Percentiles rank a stretch among this genome's conserved stretches.
Conservation (phyloP, 2,329 filamentous ascomycete species). For the Aureobasidium melanogenum region DNA sequence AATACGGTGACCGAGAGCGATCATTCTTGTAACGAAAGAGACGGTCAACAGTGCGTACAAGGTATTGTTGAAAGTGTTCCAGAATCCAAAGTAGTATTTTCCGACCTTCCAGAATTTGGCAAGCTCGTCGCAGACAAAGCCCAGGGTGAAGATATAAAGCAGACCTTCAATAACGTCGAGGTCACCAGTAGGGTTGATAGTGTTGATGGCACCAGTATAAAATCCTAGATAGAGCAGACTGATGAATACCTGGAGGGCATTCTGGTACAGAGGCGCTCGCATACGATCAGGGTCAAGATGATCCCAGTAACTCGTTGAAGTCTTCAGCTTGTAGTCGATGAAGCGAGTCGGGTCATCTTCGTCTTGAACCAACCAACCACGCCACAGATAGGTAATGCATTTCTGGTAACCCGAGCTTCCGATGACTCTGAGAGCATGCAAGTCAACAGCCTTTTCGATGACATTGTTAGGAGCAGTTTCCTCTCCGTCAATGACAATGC, state of each 20-base stretch:
- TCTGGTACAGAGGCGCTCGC: constrained; percentile 87
- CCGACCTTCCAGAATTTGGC: constrained; percentile 93
- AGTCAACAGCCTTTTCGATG: constrained; percentile 84
- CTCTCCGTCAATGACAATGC: constrained; percentile 63
- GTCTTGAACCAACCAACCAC: constrained; percentile 93
- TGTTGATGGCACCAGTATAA: constrained; percentile 88
- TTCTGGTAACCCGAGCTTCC: constrained; percentile 92
- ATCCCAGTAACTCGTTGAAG: constrained; percentile 64
- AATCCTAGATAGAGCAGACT: constrained; percentile 74
- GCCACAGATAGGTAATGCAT: constrained; percentile 87
- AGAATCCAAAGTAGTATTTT: constrained; percentile 83
- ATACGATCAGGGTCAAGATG: constrained; percentile 94
- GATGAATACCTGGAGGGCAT: constrained; percentile 75
- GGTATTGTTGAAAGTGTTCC: constrained; percentile 87
- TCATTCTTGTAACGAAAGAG: constrained; percentile 69
- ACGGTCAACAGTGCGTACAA: constrained; percentile 72
- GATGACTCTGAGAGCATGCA: constrained; percentile 83
- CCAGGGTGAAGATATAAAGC: constrained; percentile 84
- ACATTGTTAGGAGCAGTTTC: constrained; percentile 73
- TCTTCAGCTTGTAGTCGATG: constrained; percentile 75
- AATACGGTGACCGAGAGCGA: constrained; percentile 59
- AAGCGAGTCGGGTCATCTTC: constrained; percentile 86
- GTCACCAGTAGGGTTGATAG: constrained; percentile 76
- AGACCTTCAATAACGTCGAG: constrained; percentile 75
- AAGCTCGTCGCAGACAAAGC: constrained; percentile 80